phyloP scores from a whole-genome alignment of 192 early-diverging fungal genomes.

The Martensiomyces pterosporus region DNA sequence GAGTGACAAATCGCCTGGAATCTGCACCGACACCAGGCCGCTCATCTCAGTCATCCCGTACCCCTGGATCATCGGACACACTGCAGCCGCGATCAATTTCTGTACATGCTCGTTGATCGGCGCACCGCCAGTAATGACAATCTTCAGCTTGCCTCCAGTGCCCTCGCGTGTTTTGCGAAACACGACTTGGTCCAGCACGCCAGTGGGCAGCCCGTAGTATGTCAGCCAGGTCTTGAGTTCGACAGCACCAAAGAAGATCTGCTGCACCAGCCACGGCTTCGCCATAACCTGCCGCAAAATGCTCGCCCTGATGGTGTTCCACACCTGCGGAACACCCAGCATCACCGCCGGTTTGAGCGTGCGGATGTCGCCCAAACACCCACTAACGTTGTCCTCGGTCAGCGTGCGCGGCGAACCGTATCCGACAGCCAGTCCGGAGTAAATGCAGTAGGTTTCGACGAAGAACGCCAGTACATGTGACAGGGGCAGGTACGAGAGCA shows the following conservation, averaged over 20 bases:
- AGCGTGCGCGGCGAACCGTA: constrained; percentile 69
- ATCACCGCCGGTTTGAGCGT: constrained; percentile 70
- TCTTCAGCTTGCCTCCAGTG: constrained; percentile 80
- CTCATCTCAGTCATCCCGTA: constrained; percentile 85
- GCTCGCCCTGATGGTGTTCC: constrained; percentile 84
- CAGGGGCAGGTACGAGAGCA: constrained; percentile 81
- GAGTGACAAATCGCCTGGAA: constrained; percentile 56
- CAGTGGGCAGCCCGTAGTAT: constrained; percentile 62
- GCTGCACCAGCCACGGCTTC: constrained; percentile 52
- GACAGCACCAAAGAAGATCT: constrained; percentile 72
- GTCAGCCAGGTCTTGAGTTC: constrained; percentile 61
- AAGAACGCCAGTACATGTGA: constrained; percentile 89
- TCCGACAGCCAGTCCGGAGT: constrained; percentile 63
- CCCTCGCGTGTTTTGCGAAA: constrained; percentile 79
- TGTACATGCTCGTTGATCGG: constrained; percentile 83
- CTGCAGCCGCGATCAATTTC: constrained; percentile 67
- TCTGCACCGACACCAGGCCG: constrained; percentile 67
- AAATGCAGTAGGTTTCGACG: constrained; percentile 69
- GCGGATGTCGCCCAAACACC: constrained; percentile 73
- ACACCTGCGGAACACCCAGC: constrained; percentile 82
- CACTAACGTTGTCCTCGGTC: constrained; percentile 62
- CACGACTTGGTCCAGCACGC: constrained; percentile 67
- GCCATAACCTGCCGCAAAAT: constrained; percentile 63
- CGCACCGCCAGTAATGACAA: constrained; percentile 84
- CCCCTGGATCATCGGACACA: constrained; percentile 83